phyloP scores from a whole-genome alignment of 2,329 filamentous ascomycete genomes.

The Cercospora canescens region DNA sequence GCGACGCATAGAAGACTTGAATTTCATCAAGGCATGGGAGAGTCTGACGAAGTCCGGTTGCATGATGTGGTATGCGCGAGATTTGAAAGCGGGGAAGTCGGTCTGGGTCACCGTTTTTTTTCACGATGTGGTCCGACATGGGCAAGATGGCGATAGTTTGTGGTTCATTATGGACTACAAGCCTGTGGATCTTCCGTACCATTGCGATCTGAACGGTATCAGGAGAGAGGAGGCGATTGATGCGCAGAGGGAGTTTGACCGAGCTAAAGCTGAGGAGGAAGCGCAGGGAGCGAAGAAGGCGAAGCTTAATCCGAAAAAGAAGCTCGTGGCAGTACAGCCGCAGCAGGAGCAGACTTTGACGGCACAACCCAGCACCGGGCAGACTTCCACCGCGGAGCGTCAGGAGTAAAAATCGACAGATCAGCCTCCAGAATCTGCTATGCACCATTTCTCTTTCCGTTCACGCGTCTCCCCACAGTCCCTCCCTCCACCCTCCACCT shows the following conservation, averaged over 20 bases:
- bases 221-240: background rate
- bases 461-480: too few species aligned
- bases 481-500: too few species aligned
- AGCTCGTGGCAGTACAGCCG: background rate
- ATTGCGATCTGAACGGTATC: background rate
- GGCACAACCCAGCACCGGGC: too few species aligned
- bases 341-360: background rate
- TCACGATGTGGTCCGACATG: background rate
- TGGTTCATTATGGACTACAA: background rate
- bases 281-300: background rate
- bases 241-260: background rate
- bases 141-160: background rate
- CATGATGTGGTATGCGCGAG: constrained; percentile 4
- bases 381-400: too few species aligned
- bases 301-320: background rate
- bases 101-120: background rate
- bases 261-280: background rate
- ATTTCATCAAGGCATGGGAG: constrained; percentile 6
- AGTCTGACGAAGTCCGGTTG: background rate
- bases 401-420: too few species aligned
- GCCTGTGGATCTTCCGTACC: background rate
- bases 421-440: too few species aligned
- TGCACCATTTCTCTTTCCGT: too few species aligned
- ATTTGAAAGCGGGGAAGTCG: background rate
- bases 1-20: constrained; percentile 1